Base-by-base conservation (phyloP, 1,284 basidiomycete genomes). In the Pyrrhoderma lamaoense region DNA sequence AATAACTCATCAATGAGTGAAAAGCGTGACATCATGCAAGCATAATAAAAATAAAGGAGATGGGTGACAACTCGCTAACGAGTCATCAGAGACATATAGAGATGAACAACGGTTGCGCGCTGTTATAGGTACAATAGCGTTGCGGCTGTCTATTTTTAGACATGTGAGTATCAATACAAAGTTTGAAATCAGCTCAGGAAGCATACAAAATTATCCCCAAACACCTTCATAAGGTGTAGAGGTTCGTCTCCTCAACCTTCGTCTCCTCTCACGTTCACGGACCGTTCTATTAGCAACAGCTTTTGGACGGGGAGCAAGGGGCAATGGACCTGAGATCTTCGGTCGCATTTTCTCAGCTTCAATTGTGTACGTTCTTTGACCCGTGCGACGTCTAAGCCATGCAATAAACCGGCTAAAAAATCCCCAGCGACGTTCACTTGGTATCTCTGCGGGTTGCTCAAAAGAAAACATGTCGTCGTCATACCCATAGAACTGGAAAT, bases 401-500 rank as follows among this genome's bases (percentile, higher is more conserved):
- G 53, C 53, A 38, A 55, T 34, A 22, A 55, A 51, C 2, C 49
- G 49, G 22, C 53, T 55, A 18, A 55, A 27, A 9, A 51, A 3
- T n/a, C 53, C 49, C 53, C 53, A 55, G 18, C 49, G 47, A 21
- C 44, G 34, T 39, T 47, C 53, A 18, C 49, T 51, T 4, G 53
- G 53, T 8, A 55, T 55, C 38, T 46, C 42, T 22, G 51, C 53
- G 7, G 53, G 53, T 13, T 51, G 49, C 25, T 55, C 53, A 38
- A 55, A 55, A 4, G 53, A 55, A 37, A 55, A 55, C 53, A 55
- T 55, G 22, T 55, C 53, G 45, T 47, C 45, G 45, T 55, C 53
- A 49, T 55, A 55, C 16, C 48, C 49, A 16, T 25, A 31, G 38
- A 48, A 49, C 13, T 25, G 43, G 35, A 16, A 46, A 27, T 54